Evolutionary conservation across 805 yeast species (phyloP).

Genomic region (Kodamaea neixiangensis): DNA sequence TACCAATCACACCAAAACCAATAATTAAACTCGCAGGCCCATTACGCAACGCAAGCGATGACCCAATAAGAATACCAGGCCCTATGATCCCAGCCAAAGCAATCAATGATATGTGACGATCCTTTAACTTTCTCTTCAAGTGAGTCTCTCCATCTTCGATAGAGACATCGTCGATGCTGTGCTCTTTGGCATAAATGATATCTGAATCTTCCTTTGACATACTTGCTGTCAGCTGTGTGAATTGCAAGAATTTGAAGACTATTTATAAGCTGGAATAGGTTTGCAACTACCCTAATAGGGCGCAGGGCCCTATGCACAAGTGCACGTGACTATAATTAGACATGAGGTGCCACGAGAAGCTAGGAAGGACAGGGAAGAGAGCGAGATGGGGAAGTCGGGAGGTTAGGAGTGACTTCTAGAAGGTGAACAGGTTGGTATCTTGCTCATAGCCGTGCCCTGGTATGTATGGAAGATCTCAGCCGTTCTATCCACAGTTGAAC

Average conservation of each 20-base stretch:
- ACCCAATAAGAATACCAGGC: slow-evolving; percentile 57
- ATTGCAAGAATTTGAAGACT: background rate
- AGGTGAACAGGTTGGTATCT: no score
- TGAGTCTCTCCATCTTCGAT: slow-evolving; percentile 12
- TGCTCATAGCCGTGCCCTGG: no score
- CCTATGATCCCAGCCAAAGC: slow-evolving; percentile 62
- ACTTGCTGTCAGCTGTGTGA: background rate
- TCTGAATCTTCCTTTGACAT: slow-evolving; percentile 3
- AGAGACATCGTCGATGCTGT: slow-evolving; percentile 6
- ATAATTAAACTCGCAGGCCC: slow-evolving; percentile 56
- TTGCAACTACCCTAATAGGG: background rate
- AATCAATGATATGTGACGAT: slow-evolving; percentile 51
- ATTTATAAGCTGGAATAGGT: background rate
- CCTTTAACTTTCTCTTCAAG: slow-evolving; percentile 33
- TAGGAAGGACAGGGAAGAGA: background rate
- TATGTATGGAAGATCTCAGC: no score
- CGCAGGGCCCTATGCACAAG: background rate
- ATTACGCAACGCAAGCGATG: slow-evolving; percentile 49
- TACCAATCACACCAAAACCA: slow-evolving; percentile 54
- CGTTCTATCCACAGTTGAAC: no score
- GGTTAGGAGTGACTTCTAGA: no score
- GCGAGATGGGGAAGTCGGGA: background rate
- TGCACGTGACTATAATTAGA: background rate
- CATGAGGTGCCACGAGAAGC: background rate
- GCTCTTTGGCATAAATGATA: background rate